These are phyloP conservation scores for Bryoerythrophyllum caledonicum DNA, from an alignment of 225 moss, liverwort and hornwort genomes.

Conservation along the genomic window DNA sequence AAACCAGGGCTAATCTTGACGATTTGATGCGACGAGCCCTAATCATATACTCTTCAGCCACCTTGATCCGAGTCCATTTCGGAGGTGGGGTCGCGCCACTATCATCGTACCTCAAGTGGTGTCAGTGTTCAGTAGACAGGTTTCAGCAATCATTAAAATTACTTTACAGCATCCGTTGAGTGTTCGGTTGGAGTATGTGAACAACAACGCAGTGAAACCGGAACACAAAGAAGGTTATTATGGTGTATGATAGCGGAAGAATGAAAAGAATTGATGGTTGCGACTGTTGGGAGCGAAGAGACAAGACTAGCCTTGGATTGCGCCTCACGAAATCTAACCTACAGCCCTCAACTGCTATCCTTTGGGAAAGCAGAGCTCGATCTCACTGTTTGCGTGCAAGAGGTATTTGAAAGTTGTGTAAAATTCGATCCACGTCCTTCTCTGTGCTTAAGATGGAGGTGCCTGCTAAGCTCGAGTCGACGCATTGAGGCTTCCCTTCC, in stretches of 20 bases:
- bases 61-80: background rate
- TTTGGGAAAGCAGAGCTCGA: background rate
- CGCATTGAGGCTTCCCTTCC: background rate
- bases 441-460: background rate
- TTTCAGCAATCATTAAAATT: background rate
- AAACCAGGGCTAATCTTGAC: slow-evolving; percentile 18
- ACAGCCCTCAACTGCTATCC: background rate
- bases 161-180: rapidly evolving
- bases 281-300: slow-evolving; percentile 19
- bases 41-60: background rate
- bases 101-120: background rate
- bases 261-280: slow-evolving; percentile 5
- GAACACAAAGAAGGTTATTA: background rate
- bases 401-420: background rate
- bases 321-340: background rate
- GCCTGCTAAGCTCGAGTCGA: background rate
- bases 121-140: background rate
- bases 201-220: background rate
- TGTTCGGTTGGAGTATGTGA: background rate
- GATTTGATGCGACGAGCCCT: background rate
- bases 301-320: background rate
- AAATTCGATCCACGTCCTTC: background rate
- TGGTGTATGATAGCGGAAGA: background rate
- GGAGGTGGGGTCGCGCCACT: too few relatives aligned
- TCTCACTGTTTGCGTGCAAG: background rate